Base-by-base conservation (phyloP, 192 early-diverging fungal genomes). In the Backusella macrospora region DNA sequence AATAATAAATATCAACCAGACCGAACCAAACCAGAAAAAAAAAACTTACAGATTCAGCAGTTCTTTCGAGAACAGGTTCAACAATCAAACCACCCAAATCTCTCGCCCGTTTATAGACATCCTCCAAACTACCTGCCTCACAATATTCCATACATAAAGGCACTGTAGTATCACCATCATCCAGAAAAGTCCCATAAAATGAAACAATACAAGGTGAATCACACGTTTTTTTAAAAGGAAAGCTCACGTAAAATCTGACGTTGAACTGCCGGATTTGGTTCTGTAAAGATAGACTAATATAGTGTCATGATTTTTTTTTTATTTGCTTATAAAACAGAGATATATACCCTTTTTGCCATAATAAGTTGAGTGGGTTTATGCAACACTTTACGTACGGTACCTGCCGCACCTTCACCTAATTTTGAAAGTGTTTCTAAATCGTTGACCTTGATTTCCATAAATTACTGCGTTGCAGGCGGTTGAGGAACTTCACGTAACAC, bases 131-230 rank as follows among this genome's bases (percentile, higher is more conserved):
- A n/a, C n/a, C n/a, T n/a, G n/a, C n/a, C n/a, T n/a, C n/a, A n/a
- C n/a, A n/a, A n/a, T n/a, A n/a, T n/a, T n/a, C n/a, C n/a, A n/a
- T n/a, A n/a, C 94, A 97, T 43, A 99, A 94, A 8, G 92, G 93
- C 9, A 99, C 88, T 7, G 89, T 89, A 59, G 85, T 83, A 65
- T 91, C 90, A 59, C 88, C 92, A 34, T 94, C 93, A 44, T 93
- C 88, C 45, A 93, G 83, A 71, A 92, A 98, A 7, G 96, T 94
- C 42, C 98, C 98, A 73, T 93, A 99, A 75, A 92, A 99, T 16
- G 93, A 91, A 0, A 99, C 96, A 69, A 99, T 97, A 77, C 95
- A 93, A 26, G 93, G 92, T 38, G 93, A 95, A 77, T 94, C 86
- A 79, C 97, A 99, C 52, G 90, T n/a, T 89, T 64, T 92, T 90